These are phyloP conservation scores for Luvunga scandens DNA, from an alignment of 345 rosid species.

Conservation along the genomic window DNA sequence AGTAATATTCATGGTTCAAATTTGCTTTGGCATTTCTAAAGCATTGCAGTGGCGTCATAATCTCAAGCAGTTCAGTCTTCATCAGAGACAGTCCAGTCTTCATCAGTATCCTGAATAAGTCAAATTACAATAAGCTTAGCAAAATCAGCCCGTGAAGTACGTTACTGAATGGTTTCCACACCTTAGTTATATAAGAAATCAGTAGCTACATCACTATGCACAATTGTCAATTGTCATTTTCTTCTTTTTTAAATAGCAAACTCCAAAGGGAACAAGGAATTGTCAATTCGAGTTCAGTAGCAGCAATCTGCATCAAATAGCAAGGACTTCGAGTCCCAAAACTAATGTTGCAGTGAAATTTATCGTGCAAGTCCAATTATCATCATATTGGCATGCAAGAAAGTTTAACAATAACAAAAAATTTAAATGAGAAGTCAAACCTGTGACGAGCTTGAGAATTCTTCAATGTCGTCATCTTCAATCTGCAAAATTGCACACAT, in stretches of 20 bases:
- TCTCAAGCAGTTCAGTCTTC: slow-evolving; percentile 49
- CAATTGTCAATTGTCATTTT: background rate
- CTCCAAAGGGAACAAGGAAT: too few relatives aligned
- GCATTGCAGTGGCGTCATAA: background rate
- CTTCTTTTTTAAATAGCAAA: too few relatives aligned
- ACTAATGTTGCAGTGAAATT: background rate
- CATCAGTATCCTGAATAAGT: slow-evolving; percentile 46
- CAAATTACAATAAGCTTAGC: background rate
- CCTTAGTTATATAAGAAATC: background rate
- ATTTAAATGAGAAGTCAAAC: slow-evolving; percentile 18
- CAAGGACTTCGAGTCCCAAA: background rate
- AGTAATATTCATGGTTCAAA: background rate
- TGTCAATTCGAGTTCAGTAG: background rate
- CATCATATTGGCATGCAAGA: background rate
- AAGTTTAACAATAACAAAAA: background rate
- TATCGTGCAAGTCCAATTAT: background rate
- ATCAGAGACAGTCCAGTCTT: slow-evolving; percentile 48
- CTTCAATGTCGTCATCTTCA: slow-evolving; percentile 47
- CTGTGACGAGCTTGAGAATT: slow-evolving; percentile 47
- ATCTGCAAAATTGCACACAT: slow-evolving; percentile 31
- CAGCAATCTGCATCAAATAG: background rate
- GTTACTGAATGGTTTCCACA: background rate
- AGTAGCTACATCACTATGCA: background rate
- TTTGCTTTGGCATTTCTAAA: background rate
- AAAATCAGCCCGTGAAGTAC: background rate